phyloP scores from a whole-genome alignment of 2,329 filamentous ascomycete species.

The Microsporum audouinii region DNA sequence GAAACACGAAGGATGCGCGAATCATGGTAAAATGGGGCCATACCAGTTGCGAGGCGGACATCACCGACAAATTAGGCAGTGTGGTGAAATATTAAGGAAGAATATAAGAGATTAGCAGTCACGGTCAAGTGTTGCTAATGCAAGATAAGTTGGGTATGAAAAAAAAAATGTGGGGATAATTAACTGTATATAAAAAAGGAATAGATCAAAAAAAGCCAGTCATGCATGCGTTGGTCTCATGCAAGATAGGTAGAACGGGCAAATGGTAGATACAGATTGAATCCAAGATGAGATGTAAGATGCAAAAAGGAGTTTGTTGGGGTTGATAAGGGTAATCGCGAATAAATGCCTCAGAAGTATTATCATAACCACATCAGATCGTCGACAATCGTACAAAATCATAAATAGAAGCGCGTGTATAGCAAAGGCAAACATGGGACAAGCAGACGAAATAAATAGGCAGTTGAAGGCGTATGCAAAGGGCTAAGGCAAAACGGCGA shows the following conservation, averaged over 20 bases:
- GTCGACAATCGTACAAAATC: conserved; percentile 16
- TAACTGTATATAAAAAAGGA: background rate
- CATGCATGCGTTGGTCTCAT: background rate
- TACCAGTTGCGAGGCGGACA: background rate
- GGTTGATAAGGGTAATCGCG: background rate
- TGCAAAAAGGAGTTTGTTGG: background rate
- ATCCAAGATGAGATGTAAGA: background rate
- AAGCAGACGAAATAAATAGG: conserved; percentile 1
- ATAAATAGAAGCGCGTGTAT: conserved; percentile 4
- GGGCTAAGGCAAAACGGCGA: conserved; percentile 4
- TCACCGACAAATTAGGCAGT: background rate
- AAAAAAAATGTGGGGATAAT: background rate
- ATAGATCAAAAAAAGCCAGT: background rate
- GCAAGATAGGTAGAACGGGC: background rate
- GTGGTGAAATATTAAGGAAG: background rate
- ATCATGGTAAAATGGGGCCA: background rate
- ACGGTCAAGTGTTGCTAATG: background rate
- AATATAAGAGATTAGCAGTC: background rate
- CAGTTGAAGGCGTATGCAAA: conserved; percentile 7
- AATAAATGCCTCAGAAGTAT: background rate
- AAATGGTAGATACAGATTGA: background rate
- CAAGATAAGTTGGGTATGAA: background rate
- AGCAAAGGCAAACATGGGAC: background rate
- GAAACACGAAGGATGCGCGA: background rate
- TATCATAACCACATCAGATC: conserved; percentile 12